Percentiles rank a stretch among this genome's conserved stretches.
These are phyloP conservation scores for Fusarium udum DNA, from an alignment of 2,329 filamentous ascomycete genomes.

Conservation along the genomic window DNA sequence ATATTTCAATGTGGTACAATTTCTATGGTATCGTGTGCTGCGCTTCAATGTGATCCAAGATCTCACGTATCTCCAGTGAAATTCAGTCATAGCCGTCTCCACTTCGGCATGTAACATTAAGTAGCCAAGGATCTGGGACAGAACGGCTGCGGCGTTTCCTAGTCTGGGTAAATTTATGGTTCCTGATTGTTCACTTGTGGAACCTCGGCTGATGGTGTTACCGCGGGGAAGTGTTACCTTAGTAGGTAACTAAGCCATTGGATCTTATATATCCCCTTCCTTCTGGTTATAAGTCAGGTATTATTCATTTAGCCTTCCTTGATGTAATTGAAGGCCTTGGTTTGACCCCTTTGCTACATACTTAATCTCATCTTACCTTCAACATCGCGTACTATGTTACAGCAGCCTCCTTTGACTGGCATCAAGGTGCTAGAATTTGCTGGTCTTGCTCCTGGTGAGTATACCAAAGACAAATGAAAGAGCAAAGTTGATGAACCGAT, in stretches of 20 bases:
- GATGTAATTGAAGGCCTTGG: not conserved
- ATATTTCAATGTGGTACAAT: not conserved
- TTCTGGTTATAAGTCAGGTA: not conserved
- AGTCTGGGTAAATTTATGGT: not conserved
- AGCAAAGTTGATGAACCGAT: not conserved
- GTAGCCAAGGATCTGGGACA: not conserved
- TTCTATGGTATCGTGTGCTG: not conserved
- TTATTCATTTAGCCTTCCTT: not conserved
- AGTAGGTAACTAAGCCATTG: not conserved
- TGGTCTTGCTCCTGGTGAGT: constrained; percentile 68
- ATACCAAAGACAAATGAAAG: not conserved
- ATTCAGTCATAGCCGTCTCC: constrained; percentile 1
- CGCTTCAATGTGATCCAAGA: not conserved
- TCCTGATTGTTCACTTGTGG: constrained; percentile 1
- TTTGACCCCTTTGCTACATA: not conserved
- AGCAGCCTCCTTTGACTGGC: constrained; percentile 54
- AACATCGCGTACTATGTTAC: constrained; percentile 44
- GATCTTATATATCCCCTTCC: not conserved
- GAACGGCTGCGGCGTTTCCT: not conserved
- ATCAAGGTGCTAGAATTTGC: constrained; percentile 69
- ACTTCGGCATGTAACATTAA: not conserved
- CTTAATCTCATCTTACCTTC: not conserved
- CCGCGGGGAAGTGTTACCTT: constrained; percentile 23
- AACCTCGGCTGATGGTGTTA: constrained; percentile 35
- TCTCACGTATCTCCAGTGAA: not conserved